phyloP scores from a whole-genome alignment of 2,329 filamentous ascomycete species.

The Claviceps pazoutovae region DNA sequence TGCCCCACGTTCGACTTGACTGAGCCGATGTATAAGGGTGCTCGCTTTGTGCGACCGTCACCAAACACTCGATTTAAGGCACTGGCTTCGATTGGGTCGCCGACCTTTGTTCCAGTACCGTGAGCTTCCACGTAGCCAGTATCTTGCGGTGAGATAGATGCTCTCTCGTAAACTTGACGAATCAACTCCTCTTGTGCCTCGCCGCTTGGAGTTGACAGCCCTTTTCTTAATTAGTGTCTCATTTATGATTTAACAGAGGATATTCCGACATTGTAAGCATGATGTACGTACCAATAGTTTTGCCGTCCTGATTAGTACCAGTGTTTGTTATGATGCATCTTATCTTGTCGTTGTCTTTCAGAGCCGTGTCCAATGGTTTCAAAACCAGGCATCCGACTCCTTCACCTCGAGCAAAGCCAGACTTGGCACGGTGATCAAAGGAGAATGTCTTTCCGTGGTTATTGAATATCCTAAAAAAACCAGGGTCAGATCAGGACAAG shows the following conservation, averaged over 20 bases:
- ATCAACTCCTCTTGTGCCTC: slow-evolving; percentile 32
- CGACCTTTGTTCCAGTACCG: slow-evolving; percentile 40
- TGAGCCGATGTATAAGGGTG: slow-evolving; percentile 32
- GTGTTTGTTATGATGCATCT: slow-evolving; percentile 35
- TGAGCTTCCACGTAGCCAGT: slow-evolving; percentile 33
- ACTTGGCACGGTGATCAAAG: slow-evolving; percentile 14
- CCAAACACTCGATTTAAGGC: slow-evolving; percentile 32
- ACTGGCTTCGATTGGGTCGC: slow-evolving; percentile 40
- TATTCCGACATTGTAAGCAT: too few species aligned
- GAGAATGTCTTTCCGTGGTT: slow-evolving; percentile 37
- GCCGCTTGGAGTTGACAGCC: slow-evolving; percentile 41
- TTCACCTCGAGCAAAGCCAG: slow-evolving; percentile 48
- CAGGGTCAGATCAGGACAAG: background rate
- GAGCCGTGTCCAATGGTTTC: slow-evolving; percentile 42
- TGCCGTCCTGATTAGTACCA: slow-evolving; percentile 42
- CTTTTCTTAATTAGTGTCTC: slow-evolving; percentile 13
- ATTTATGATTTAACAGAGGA: too few species aligned
- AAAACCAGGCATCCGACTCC: slow-evolving; percentile 41
- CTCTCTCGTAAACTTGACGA: slow-evolving; percentile 19
- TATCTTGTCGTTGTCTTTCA: slow-evolving; percentile 40
- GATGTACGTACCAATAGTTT: slow-evolving; percentile 14
- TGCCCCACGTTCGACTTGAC: slow-evolving; percentile 40
- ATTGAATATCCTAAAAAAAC: slow-evolving; percentile 22
- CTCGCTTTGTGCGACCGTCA: slow-evolving; percentile 23
- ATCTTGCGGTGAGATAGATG: slow-evolving; percentile 15